phyloP scores from a whole-genome alignment of 495 filamentous ascomycete genomes.

The Pyrenula massariospora region DNA sequence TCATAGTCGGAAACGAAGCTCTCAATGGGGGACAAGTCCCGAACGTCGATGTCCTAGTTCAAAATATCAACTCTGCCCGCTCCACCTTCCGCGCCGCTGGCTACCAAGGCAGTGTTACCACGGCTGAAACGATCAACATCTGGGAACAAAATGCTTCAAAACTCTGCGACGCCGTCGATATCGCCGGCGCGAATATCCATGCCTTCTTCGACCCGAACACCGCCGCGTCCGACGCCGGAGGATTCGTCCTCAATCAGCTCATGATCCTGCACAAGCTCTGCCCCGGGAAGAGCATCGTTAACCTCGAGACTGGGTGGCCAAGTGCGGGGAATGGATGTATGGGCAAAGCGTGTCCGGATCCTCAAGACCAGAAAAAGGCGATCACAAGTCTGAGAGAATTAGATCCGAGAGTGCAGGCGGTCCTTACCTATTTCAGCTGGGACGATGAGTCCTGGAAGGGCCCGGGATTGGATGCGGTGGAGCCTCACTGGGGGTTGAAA shows the following conservation, averaged over 20 bases:
- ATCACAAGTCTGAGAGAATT: constrained; percentile 42
- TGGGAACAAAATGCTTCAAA: constrained; percentile 40
- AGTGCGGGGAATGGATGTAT: constrained; percentile 47
- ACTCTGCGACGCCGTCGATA: constrained; percentile 65
- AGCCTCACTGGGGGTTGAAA: constrained; percentile 67
- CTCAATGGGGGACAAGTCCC: constrained; percentile 54
- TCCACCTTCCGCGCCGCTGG: constrained; percentile 38
- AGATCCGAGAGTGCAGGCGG: constrained; percentile 36
- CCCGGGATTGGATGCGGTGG: constrained; percentile 55
- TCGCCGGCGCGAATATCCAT: constrained; percentile 76
- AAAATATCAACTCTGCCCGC: constrained; percentile 48
- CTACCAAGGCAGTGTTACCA: constrained; percentile 68
- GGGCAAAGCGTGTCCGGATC: constrained; percentile 59
- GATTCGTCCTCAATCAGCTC: constrained; percentile 59
- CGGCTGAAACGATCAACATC: constrained; percentile 72
- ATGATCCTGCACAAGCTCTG: constrained; percentile 54
- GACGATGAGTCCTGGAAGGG: constrained; percentile 75
- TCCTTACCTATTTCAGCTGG: constrained; percentile 70
- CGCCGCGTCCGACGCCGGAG: constrained; percentile 51
- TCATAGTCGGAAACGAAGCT: constrained; percentile 86
- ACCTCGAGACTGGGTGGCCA: constrained; percentile 92
- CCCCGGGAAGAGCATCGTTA: constrained; percentile 44
- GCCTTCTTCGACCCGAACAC: constrained; percentile 79
- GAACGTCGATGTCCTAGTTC: constrained; percentile 46
- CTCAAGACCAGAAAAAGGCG: constrained; percentile 55